phyloP scores from a whole-genome alignment of 345 rosid species.

The Boechera divaricarpa region DNA sequence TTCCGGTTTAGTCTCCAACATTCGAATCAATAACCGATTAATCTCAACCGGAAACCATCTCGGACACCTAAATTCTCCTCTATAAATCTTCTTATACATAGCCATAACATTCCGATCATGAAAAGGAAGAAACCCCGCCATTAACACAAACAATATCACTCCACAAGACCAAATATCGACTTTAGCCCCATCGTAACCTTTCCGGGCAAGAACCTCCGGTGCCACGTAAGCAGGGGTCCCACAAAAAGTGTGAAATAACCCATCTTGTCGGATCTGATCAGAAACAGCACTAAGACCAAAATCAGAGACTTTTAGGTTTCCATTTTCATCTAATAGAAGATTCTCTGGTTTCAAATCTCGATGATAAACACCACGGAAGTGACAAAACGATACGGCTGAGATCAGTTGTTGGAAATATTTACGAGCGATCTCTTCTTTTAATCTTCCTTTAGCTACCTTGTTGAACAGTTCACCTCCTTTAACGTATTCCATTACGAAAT shows the following conservation, averaged over 20 bases:
- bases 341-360: constrained; percentile 93
- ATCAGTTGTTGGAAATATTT: constrained; percentile 78
- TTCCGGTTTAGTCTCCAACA: constrained; percentile 76
- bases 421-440: constrained; percentile 68
- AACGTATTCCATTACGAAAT: constrained; percentile 91
- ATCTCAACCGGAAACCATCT: constrained; percentile 77
- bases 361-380: constrained; percentile 82
- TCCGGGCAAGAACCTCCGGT: constrained; percentile 80
- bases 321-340: constrained; percentile 73
- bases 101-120: constrained; percentile 77
- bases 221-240: constrained; percentile 88
- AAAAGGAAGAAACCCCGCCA: constrained; percentile 83
- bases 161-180: constrained; percentile 97
- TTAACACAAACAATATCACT: constrained; percentile 72
- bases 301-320: constrained; percentile 78
- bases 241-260: constrained; percentile 81
- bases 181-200: constrained; percentile 81
- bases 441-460: constrained; percentile 75
- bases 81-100: constrained; percentile 79
- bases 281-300: constrained; percentile 85
- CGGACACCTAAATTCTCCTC: constrained; percentile 74
- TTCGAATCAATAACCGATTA: constrained; percentile 54
- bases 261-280: constrained; percentile 75
- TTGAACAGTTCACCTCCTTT: constrained; percentile 86
- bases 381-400: constrained; percentile 82